Conservation (phyloP, 2,329 filamentous ascomycete species). For the Massarina eburnea region DNA sequence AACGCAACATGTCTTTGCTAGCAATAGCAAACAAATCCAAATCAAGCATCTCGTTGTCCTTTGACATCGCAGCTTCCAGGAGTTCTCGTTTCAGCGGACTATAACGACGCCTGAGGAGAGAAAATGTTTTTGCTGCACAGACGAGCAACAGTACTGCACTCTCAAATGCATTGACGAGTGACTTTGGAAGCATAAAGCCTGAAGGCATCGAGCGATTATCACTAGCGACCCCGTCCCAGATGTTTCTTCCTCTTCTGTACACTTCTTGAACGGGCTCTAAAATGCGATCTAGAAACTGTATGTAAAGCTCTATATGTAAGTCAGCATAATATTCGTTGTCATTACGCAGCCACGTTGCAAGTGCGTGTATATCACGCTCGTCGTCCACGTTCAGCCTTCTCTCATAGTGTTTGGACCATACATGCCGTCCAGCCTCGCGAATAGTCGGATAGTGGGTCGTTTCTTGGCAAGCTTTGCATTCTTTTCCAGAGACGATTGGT, state of each 20-base stretch:
- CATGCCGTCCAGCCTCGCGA: neutral
- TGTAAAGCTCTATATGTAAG: slow-evolving; percentile 2
- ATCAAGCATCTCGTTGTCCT: neutral
- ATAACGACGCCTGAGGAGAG: neutral
- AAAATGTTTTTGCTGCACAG: neutral
- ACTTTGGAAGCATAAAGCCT: slow-evolving; percentile 3
- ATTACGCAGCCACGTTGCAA: slow-evolving; percentile 4
- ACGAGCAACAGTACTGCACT: slow-evolving; percentile 1
- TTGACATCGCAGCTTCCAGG: neutral
- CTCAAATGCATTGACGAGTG: slow-evolving; percentile 5
- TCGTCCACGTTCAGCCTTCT: neutral
- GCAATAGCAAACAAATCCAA: neutral
- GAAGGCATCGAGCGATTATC: neutral
- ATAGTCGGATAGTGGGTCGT: neutral
- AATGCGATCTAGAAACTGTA: neutral
- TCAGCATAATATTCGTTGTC: slow-evolving; percentile 3
- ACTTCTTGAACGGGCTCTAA: neutral
- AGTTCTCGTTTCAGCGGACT: neutral
- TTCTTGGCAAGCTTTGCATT: neutral
- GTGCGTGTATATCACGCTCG: neutral
- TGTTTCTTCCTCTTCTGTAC: neutral
- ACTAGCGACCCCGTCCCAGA: slow-evolving; percentile 3
- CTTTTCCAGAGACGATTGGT: slow-evolving; percentile 1
- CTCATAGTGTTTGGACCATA: neutral
- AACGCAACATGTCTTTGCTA: neutral